Evolutionary conservation across 2,329 filamentous ascomycete genomes (phyloP), one percentile per base, ranked within the genome.

Genomic region (Diaporthe amygdali): DNA sequence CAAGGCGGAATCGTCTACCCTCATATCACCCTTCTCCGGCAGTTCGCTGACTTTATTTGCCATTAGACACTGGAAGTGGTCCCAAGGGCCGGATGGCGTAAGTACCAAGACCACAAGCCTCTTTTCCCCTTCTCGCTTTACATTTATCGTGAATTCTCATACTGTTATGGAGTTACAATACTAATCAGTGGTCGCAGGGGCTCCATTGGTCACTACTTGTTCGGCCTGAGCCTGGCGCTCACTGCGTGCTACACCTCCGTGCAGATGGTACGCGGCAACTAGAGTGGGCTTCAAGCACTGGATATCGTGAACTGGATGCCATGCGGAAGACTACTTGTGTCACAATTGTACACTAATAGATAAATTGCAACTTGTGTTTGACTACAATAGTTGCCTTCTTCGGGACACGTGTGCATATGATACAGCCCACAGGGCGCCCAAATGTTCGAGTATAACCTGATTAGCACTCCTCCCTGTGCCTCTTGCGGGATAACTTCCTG

Each of bases 1-100:
- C 30, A 14, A 9, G 69, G 71, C 14, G 87, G 87, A 75, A 73
- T 84, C 80, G 17, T 39, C 69, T 54, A 17, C 27, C 4, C 10
- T 9, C 34, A 22, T 4, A n/a, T 37, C 14, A 20, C 32, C 8
- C 32, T 12, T 14, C 7, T 15, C 3, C 1, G n/a, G 32, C 52
- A n/a, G 1, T 34, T 66, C 14, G 22, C 46, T 39, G 47, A 67
- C 55, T 54, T n/a, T 22, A 8, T 4, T 3, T 14, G 41, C 59
- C 27, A 7, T 12, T 20, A 63, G 59, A 68, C 52, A 37, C 41
- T 12, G 8, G 14, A 15, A 37, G 7, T 32, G 72, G 72, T 1
- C 72, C 72, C 14, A 70, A 68, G 61, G 72, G 72, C 9, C 54
- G 72, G 10, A 2, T 7, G 4, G 12, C 63, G 72, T 73, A 47